Evolutionary conservation across 129 eudicot genomes (phyloP).

Genomic region (Smallanthus sonchifolius): DNA sequence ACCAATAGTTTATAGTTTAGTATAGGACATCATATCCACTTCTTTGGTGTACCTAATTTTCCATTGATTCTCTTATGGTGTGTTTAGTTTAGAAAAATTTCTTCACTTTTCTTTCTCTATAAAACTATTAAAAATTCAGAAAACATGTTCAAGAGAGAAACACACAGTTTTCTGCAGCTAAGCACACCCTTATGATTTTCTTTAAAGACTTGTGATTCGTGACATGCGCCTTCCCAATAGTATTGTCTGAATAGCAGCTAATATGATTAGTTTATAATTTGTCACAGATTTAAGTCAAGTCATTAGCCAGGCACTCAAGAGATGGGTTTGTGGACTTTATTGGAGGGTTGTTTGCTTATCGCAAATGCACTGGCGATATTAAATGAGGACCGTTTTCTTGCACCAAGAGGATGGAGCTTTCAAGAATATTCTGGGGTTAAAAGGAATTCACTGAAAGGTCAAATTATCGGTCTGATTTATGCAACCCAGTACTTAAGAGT

Average conservation of each 20-base stretch:
- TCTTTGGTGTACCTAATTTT: neutral
- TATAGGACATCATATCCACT: neutral
- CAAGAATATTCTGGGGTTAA: conserved; percentile 65
- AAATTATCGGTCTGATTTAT: conserved; percentile 66
- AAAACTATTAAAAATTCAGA: no score
- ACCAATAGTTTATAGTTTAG: neutral
- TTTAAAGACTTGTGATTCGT: neutral
- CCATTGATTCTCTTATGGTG: neutral
- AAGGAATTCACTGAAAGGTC: conserved; percentile 74
- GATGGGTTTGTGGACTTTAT: conserved; percentile 71
- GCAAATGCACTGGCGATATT: conserved; percentile 69
- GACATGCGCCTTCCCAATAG: no score
- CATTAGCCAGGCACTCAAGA: neutral
- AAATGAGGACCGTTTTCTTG: conserved; percentile 67
- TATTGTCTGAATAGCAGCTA: neutral
- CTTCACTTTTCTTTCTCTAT: no score
- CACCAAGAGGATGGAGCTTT: conserved; percentile 80
- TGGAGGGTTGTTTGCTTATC: conserved; percentile 66
- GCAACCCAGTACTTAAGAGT: conserved; percentile 73
- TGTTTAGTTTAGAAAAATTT: neutral
- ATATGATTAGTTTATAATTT: neutral
- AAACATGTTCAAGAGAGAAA: no score
- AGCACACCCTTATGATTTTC: neutral
- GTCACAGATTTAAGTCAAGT: neutral
- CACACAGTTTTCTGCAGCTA: neutral